Evolutionary conservation across 192 early-diverging fungal genomes (phyloP).

Genomic region (Linderina pennispora): DNA sequence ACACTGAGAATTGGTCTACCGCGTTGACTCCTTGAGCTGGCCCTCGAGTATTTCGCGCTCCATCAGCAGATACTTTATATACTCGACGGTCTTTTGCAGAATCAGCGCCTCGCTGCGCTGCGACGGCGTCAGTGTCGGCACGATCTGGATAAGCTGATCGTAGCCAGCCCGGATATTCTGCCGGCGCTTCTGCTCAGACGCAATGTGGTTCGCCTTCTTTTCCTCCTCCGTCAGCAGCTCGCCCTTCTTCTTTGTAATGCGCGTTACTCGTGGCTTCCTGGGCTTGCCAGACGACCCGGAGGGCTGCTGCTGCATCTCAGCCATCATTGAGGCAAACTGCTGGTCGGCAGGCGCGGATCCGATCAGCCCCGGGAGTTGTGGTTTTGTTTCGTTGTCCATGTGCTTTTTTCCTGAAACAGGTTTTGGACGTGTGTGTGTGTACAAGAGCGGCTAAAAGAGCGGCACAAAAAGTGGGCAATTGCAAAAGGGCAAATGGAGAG

Average conservation of each 20-base stretch:
- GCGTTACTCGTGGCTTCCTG: slow-evolving; percentile 3
- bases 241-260: slow-evolving; percentile 44
- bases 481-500: too few relatives aligned
- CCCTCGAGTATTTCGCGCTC: slow-evolving; percentile 46
- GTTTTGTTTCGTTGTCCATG: background rate
- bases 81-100: slow-evolving; percentile 77
- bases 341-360: background rate
- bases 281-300: background rate
- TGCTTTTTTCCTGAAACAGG: too few relatives aligned
- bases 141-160: slow-evolving; percentile 82
- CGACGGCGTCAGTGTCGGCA: slow-evolving; percentile 73
- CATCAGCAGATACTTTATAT: slow-evolving; percentile 62
- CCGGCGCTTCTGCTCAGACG: slow-evolving; percentile 87
- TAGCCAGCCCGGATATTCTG: slow-evolving; percentile 88
- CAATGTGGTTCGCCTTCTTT: slow-evolving; percentile 94
- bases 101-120: slow-evolving; percentile 84
- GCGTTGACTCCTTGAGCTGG: slow-evolving; percentile 23
- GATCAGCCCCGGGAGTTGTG: background rate
- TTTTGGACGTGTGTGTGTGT: slow-evolving; percentile 47
- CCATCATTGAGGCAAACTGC: too few relatives aligned
- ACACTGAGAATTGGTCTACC: too few relatives aligned
- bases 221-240: slow-evolving; percentile 84
- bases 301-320: slow-evolving; percentile 4
- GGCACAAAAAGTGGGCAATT: too few relatives aligned
- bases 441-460: too few relatives aligned